Percentiles rank a stretch among this genome's conserved stretches.
Conservation (phyloP, 1,284 basidiomycete genomes). For the Cutaneotrichosporon cavernicola region DNA sequence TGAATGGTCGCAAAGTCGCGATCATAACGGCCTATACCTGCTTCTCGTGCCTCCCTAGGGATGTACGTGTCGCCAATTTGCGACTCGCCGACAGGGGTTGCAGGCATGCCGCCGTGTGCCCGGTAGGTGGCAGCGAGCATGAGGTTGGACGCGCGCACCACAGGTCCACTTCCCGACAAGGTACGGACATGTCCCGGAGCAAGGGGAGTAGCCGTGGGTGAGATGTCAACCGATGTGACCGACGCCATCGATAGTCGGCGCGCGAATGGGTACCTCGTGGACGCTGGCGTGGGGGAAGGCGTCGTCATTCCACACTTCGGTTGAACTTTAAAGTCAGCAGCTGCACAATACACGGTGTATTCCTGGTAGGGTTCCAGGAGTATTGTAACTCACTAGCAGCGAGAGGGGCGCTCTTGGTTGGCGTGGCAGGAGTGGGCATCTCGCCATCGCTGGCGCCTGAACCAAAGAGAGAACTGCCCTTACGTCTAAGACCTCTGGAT, state of each 20-base stretch:
- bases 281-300: conserved; percentile 34
- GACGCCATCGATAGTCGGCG: conserved; percentile 26
- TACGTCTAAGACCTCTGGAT: conserved; percentile 46
- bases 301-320: conserved; percentile 35
- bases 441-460: conserved; percentile 38
- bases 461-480: conserved; percentile 49
- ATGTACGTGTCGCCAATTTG: conserved; percentile 17
- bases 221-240: conserved; percentile 6
- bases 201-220: conserved; percentile 14
- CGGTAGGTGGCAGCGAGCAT: conserved; percentile 46
- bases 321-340: conserved; percentile 25
- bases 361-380: neutral
- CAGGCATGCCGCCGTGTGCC: conserved; percentile 12
- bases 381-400: conserved; percentile 26
- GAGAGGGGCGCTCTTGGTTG: conserved; percentile 35
- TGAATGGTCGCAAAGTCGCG: conserved; percentile 69
- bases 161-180: conserved; percentile 30
- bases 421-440: conserved; percentile 40
- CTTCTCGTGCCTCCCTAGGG: conserved; percentile 10
- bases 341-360: neutral
- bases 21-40: conserved; percentile 39
- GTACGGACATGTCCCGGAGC: conserved; percentile 12
- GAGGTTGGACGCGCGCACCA: conserved; percentile 49
- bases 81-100: conserved; percentile 13
- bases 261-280: conserved; percentile 40